Evolutionary conservation across 176 grass and related monocot genomes (phyloP), one percentile per base, ranked within the genome.

Genomic region (Juncus effusus): DNA sequence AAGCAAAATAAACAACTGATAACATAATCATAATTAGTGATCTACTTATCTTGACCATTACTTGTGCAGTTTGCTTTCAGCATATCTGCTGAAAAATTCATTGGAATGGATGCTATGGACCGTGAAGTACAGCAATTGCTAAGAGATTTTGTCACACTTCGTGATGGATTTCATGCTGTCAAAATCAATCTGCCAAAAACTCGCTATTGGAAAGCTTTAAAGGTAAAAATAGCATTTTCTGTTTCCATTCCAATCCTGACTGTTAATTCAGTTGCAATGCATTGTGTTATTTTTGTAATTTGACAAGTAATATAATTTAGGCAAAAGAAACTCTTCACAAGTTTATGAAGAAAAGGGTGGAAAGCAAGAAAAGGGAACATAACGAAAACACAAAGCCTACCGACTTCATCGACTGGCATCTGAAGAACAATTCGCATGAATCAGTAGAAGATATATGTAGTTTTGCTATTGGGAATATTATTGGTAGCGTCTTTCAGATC

Each of bases 111-210:
- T 16, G 19, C 55, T 0, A 64, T 50, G 10, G 76, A 78, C 56
- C 54, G 54, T 36, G 65, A 78, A 57, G 11, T 39, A 3, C 64
- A 78, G 41, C 7, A 51, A 7, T 51, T 78, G 13, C 45, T 63
- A 37, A 78, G 44, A 60, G 64, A 56, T 16, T 70, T 61, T 51
- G 52, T 54, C 28, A 39, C 64, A 28, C 16, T 70, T 60, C 40
- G 51, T 49, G 51, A 54, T n/a, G 76, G 76, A 37, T 35, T 78
- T 16, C 3, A 40, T 61, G 35, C 76, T 2, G 3, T 78, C 50
- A 63, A 56, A 9, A 12, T 78, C n/a, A 70, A 70, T 70, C 16
- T 78, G 4, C 76, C 76, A 45, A 56, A 42, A 28, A 62, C 76
- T 37, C 1, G 13, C 16, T 64, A 70, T 62, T 42, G 53, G 15